phyloP scores from a whole-genome alignment of 306 rosid genomes.

The Citrullus colocynthis region DNA sequence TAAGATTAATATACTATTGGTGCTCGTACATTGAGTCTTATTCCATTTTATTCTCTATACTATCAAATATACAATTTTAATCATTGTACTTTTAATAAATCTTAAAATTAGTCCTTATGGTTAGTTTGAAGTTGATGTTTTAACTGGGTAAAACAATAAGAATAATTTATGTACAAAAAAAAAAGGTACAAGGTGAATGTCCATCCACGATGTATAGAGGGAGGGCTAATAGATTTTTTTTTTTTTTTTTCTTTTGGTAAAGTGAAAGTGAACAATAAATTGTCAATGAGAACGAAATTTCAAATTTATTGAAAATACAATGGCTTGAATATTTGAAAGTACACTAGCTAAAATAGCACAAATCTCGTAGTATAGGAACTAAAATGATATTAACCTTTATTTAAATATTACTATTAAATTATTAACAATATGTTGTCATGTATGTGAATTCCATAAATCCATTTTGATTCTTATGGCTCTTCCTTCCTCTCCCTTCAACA shows the following conservation, averaged over 20 bases:
- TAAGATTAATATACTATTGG: too few relatives aligned
- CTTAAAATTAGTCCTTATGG: not conserved
- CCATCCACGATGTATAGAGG: not conserved
- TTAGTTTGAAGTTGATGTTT: not conserved
- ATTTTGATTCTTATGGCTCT: not conserved
- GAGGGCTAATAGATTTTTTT: not conserved
- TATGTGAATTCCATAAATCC: not conserved
- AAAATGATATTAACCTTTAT: not conserved
- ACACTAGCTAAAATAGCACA: not conserved
- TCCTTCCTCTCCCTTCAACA: not conserved
- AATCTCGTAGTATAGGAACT: not conserved
- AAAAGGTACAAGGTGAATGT: not conserved
- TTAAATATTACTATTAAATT: not conserved
- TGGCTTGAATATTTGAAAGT: not conserved
- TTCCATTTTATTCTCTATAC: not conserved
- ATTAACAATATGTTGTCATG: not conserved
- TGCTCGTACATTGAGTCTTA: not conserved
- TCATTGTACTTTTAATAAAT: too few relatives aligned
- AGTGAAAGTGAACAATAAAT: too few relatives aligned
- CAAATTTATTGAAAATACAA: not conserved
- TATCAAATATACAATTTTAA: too few relatives aligned
- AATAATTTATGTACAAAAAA: too few relatives aligned
- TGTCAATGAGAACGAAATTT: too few relatives aligned
- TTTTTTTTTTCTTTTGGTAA: too few relatives aligned
- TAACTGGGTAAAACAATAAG: not conserved